phyloP scores from a whole-genome alignment of 164 flowering plant genomes.

The Chimonanthus praecox region DNA sequence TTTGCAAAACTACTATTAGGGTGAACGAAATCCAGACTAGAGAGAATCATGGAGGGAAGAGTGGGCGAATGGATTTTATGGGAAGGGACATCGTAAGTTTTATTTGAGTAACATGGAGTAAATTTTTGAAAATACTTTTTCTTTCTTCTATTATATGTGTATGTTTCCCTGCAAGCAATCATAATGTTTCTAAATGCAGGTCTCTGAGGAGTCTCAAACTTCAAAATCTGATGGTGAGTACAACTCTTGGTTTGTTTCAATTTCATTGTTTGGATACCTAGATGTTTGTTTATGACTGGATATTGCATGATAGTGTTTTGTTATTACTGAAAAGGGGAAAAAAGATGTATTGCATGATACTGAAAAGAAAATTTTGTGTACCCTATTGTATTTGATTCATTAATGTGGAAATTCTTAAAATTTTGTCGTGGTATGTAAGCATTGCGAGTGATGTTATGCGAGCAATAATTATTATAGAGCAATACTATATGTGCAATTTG shows the following conservation, averaged over 20 bases:
- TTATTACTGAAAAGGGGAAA: no score
- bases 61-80: slow-evolving; percentile 21
- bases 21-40: slow-evolving; percentile 26
- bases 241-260: neutral
- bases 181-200: slow-evolving; percentile 26
- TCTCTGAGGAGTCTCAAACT: slow-evolving; percentile 28
- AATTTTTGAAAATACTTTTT: neutral
- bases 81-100: slow-evolving; percentile 43
- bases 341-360: no score
- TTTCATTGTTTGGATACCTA: neutral
- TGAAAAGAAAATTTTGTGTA: no score
- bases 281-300: neutral
- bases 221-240: slow-evolving; percentile 52
- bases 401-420: no score
- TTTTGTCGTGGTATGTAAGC: no score
- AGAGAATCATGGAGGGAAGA: slow-evolving; percentile 32
- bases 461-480: no score
- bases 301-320: neutral
- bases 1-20: slow-evolving; percentile 26
- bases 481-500: no score
- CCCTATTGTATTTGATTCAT: no score
- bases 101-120: neutral
- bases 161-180: slow-evolving; percentile 5
- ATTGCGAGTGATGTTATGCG: no score
- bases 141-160: slow-evolving; percentile 5